Percentiles rank a stretch among this genome's conserved stretches.
Conservation (phyloP, 2,329 filamentous ascomycete genomes). For the Phoma sp. region DNA sequence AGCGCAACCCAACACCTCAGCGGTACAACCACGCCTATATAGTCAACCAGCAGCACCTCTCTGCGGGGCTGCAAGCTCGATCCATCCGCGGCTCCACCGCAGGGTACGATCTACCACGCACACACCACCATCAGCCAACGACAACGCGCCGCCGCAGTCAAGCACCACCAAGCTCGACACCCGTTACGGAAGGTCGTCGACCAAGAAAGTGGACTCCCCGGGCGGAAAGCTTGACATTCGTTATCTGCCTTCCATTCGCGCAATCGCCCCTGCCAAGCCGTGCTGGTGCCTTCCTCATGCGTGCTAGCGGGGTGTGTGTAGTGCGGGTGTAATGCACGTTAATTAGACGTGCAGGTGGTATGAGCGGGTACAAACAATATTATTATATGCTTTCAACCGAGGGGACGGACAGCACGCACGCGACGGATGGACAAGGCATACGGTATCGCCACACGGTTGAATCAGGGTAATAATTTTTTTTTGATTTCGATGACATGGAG, state of each 20-base stretch:
- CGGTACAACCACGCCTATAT: slow-evolving; percentile 11
- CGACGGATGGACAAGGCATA: too few relatives aligned
- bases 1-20: not conserved
- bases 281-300: slow-evolving; percentile 16
- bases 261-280: slow-evolving; percentile 11
- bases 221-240: slow-evolving; percentile 21
- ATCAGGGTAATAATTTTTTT: too few relatives aligned
- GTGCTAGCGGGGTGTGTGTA: slow-evolving; percentile 9
- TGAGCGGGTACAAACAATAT: not conserved
- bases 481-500: too few relatives aligned
- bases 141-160: not conserved
- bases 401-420: not conserved
- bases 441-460: too few relatives aligned
- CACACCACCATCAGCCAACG: slow-evolving; percentile 7
- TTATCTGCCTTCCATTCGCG: slow-evolving; percentile 21
- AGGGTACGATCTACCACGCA: slow-evolving; percentile 4
- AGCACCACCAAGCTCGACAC: slow-evolving; percentile 14
- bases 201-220: too few relatives aligned
- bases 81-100: slow-evolving; percentile 2
- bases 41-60: not conserved
- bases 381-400: slow-evolving; percentile 9
- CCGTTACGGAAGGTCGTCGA: slow-evolving; percentile 10
- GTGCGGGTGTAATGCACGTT: not conserved
- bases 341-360: slow-evolving; percentile 4
- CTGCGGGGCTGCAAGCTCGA: not conserved